A percentile compares a stretch with the other conserved stretches of the same genome.
Evolutionary conservation across 768 basidiomycete species (phyloP).

Genomic region (Suillus plorans): DNA sequence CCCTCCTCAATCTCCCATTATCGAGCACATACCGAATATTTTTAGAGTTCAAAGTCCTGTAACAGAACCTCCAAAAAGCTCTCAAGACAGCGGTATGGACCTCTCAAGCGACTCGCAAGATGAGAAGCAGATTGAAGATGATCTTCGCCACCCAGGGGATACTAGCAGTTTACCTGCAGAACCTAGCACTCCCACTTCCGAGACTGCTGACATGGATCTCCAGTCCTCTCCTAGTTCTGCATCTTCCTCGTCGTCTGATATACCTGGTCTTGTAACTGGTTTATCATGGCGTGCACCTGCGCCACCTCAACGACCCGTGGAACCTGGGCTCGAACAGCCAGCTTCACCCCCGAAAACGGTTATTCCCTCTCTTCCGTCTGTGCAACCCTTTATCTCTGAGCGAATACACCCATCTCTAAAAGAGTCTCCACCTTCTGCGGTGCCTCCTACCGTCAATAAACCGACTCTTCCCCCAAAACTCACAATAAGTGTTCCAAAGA

Average conservation of each 20-base stretch:
- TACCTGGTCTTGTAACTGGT: conserved; percentile 34
- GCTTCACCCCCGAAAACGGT: conserved; percentile 11
- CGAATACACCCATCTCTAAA: conserved; percentile 9
- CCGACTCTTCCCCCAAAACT: conserved; percentile 3
- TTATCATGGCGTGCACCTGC: conserved; percentile 22
- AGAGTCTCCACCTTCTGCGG: conserved; percentile 2
- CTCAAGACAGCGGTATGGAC: conserved; percentile 11
- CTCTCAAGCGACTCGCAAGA: conserved; percentile 17
- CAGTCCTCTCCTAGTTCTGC: conserved; percentile 32
- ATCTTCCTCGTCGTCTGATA: conserved; percentile 24
- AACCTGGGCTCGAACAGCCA: conserved; percentile 19
- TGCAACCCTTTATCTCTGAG: conserved; percentile 15
- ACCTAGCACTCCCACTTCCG: conserved; percentile 26
- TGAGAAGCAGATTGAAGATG: conserved; percentile 25
- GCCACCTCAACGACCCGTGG: conserved; percentile 20
- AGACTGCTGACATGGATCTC: conserved; percentile 35
- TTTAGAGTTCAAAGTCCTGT: conserved; percentile 10
- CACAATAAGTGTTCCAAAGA: conserved; percentile 14
- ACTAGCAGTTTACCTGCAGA: conserved; percentile 25
- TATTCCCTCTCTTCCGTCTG: conserved; percentile 1
- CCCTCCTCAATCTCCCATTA: conserved; percentile 27
- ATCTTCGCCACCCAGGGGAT: conserved; percentile 20
- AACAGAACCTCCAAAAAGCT: conserved; percentile 5
- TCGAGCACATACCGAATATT: conserved; percentile 5
- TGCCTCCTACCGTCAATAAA: conserved; percentile 10